phyloP scores from a whole-genome alignment of 805 yeast species.

The Brettanomyces anomalus region DNA sequence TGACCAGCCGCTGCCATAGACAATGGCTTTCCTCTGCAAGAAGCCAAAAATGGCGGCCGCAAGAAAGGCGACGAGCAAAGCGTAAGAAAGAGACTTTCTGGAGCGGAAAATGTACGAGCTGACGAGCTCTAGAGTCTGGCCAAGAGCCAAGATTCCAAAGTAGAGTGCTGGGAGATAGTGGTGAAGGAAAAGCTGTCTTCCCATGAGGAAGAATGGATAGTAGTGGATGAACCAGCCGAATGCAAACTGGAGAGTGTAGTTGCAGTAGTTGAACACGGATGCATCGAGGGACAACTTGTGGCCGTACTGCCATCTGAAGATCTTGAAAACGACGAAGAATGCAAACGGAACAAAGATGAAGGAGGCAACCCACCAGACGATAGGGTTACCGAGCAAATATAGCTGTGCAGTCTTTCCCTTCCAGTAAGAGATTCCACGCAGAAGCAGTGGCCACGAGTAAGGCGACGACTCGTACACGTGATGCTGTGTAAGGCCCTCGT shows the following conservation, averaged over 20 bases:
- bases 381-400: constrained; percentile 71
- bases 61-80: constrained; percentile 39
- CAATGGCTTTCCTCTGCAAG: constrained; percentile 57
- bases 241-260: constrained; percentile 51
- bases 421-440: constrained; percentile 83
- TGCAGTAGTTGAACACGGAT: constrained; percentile 54
- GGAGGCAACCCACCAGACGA: constrained; percentile 68
- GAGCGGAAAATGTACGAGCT: constrained; percentile 22
- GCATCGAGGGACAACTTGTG: constrained; percentile 35
- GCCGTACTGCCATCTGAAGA: constrained; percentile 59
- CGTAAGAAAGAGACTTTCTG: constrained; percentile 36
- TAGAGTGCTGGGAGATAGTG: constrained; percentile 91
- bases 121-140: constrained; percentile 24
- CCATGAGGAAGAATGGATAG: constrained; percentile 77
- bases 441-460: constrained; percentile 61
- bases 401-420: constrained; percentile 43
- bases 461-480: constrained; percentile 71
- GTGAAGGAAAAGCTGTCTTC: constrained; percentile 85
- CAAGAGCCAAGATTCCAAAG: constrained; percentile 40
- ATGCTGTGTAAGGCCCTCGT: constrained; percentile 56
- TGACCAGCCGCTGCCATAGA: constrained; percentile 80
- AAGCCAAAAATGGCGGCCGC: constrained; percentile 45
- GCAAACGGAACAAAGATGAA: constrained; percentile 41
- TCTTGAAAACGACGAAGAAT: constrained; percentile 36
- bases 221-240: constrained; percentile 69